Conservation (phyloP, 2,329 filamentous ascomycete genomes). For the Cercospora sesami region DNA sequence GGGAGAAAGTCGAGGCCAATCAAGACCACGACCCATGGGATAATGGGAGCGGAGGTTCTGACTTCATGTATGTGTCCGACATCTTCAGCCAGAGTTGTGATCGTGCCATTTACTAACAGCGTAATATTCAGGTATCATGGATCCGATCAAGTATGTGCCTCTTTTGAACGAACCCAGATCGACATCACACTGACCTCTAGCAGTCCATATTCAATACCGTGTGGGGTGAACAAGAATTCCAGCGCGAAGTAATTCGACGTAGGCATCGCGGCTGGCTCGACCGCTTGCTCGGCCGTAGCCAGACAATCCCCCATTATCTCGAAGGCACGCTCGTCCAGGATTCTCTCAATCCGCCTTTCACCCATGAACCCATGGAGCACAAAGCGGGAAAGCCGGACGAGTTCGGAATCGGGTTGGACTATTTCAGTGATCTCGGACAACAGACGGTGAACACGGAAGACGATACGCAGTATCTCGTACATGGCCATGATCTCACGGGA, state of each 20-base stretch:
- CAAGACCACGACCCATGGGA: slow-evolving; percentile 28
- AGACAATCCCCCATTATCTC: slow-evolving; percentile 19
- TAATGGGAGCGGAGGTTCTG: slow-evolving; percentile 30
- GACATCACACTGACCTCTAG: slow-evolving; percentile 17
- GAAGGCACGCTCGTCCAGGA: slow-evolving; percentile 26
- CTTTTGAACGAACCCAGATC: background rate
- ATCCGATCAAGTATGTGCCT: slow-evolving; percentile 7
- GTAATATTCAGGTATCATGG: background rate
- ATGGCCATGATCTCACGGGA: slow-evolving; percentile 15
- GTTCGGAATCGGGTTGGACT: slow-evolving; percentile 37
- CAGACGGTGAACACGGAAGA: slow-evolving; percentile 30
- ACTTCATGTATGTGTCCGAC: slow-evolving; percentile 26
- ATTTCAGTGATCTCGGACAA: slow-evolving; percentile 32
- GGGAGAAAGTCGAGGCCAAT: slow-evolving; percentile 26
- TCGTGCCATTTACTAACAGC: background rate
- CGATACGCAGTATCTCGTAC: slow-evolving; percentile 20
- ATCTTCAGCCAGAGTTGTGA: background rate
- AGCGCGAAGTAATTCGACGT: slow-evolving; percentile 33
- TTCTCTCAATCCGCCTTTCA: slow-evolving; percentile 26
- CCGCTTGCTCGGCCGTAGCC: slow-evolving; percentile 14
- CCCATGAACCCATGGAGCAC: slow-evolving; percentile 30
- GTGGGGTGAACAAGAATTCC: slow-evolving; percentile 36
- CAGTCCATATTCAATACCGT: slow-evolving; percentile 34
- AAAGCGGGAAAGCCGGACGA: slow-evolving; percentile 46
- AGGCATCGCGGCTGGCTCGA: slow-evolving; percentile 23